Base-by-base conservation (phyloP, 805 yeast species). In the Blastobotrys robertii region DNA sequence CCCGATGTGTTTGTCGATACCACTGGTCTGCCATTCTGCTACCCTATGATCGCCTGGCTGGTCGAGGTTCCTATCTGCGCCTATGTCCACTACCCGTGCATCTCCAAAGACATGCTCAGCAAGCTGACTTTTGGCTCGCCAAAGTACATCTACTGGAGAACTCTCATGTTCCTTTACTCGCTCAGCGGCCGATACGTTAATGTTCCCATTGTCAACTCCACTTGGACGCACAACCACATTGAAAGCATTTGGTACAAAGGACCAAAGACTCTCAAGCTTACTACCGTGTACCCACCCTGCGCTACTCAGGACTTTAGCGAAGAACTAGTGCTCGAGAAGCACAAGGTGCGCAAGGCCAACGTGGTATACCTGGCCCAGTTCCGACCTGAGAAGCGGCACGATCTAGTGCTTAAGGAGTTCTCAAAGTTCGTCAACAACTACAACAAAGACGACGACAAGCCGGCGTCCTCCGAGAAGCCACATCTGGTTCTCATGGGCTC, bases 1-100 rank as follows among this genome's bases (percentile, higher is more conserved):
- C 97, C 97, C 0, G 97, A 92, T 59, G 70, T 86, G n/a, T 86
- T 87, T 76, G 71, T 92, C 30, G 98, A 92, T 57, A 88, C 98
- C 1, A 81, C 86, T 74, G 98, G 98, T 0, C 77, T 84, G 42
- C 97, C 98, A 3, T 92, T 90, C 45, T 66, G 81, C 16, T 90
- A 87, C 60, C 84, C 85, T 1, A 56, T 81, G 15, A 77, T 84
- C 0, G 60, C 71, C 15, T 57, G 66, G 50, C 62, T 76, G 38
- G 68, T 84, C 31, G 70, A 72, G 47, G 66, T 86, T 25, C 98
- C 98, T 0, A 73, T 92, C 22, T 64, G 82, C 16, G 77, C 95
- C 1, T 92, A 92, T 56, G 84, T 86, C n/a, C 99, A 92, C 64
- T 92, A 84, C 65, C 99, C 99, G 1, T 76, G 88, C 12, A 79